Evolutionary conservation across 2,329 filamentous ascomycete genomes (phyloP).

Genomic region (Cordyceps fumosorosea): DNA sequence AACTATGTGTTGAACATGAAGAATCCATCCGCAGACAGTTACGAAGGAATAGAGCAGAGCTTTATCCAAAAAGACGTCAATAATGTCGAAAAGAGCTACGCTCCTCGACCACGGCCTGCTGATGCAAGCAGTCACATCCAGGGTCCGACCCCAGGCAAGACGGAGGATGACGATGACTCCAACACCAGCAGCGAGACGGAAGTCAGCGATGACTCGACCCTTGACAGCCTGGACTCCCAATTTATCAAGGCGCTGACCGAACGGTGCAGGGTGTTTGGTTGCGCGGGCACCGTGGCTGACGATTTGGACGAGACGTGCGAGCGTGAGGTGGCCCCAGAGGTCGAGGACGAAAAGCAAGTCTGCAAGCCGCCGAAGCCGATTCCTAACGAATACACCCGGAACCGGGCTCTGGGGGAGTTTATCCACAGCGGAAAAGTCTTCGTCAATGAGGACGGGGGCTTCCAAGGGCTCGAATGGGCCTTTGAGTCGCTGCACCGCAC

Average conservation of each 20-base stretch:
- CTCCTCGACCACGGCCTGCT: neutral
- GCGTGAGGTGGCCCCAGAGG: constrained; percentile 58
- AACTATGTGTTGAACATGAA: neutral
- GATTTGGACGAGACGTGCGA: constrained; percentile 61
- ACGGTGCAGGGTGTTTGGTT: neutral
- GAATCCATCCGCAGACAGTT: neutral
- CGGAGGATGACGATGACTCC: neutral
- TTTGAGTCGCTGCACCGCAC: constrained; percentile 38
- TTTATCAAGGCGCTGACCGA: neutral
- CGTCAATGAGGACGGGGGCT: neutral
- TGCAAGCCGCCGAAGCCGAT: constrained; percentile 37
- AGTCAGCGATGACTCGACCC: too few relatives aligned
- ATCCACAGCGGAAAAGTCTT: constrained; percentile 28
- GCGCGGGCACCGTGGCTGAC: neutral
- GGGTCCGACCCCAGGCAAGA: neutral
- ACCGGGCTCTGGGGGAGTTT: constrained; percentile 36
- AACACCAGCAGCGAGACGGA: too few relatives aligned
- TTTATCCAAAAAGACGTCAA: neutral
- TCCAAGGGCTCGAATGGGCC: constrained; percentile 34
- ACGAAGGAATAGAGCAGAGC: neutral
- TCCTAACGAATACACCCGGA: constrained; percentile 35
- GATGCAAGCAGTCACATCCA: neutral
- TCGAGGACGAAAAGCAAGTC: constrained; percentile 52
- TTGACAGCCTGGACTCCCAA: neutral
- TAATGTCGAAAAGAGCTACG: constrained; percentile 3